Evolutionary conservation across 257 asterid species (phyloP).

Genomic region (Mentha longifolia): DNA sequence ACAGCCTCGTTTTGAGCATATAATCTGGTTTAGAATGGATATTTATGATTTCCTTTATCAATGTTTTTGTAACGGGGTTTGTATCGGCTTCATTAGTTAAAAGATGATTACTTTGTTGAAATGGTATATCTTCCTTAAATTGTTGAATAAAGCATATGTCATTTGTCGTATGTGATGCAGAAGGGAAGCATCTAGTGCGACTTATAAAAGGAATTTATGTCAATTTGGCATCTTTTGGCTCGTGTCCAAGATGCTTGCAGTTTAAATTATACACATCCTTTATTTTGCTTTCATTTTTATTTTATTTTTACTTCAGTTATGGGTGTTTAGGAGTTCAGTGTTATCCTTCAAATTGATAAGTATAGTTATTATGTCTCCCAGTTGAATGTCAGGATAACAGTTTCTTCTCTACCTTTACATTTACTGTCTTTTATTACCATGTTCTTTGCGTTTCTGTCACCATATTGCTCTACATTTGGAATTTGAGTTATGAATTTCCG

Average conservation of each 20-base stretch:
- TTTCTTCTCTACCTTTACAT: not conserved
- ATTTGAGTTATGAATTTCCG: no score
- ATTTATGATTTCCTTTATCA: not conserved
- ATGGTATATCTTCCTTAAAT: not conserved
- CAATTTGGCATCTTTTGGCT: conserved; percentile 11
- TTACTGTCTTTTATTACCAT: not conserved
- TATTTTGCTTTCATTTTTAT: not conserved
- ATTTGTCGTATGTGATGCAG: no score
- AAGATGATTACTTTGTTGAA: not conserved
- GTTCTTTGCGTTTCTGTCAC: not conserved
- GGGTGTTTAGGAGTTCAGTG: not conserved
- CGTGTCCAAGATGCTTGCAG: not conserved
- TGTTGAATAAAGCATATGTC: not conserved
- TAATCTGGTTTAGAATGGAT: not conserved
- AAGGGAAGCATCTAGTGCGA: not conserved
- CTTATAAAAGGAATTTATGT: not conserved
- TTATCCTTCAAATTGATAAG: not conserved
- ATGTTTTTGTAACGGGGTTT: not conserved
- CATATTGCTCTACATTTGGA: not conserved
- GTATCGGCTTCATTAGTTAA: not conserved
- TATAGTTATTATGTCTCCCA: conserved; percentile 1
- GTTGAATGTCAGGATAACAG: not conserved
- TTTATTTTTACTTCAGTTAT: not conserved
- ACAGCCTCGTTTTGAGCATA: not conserved
- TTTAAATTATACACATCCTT: not conserved